Evolutionary conservation across 768 basidiomycete genomes (phyloP).

Genomic region (Amanita rimosa): DNA sequence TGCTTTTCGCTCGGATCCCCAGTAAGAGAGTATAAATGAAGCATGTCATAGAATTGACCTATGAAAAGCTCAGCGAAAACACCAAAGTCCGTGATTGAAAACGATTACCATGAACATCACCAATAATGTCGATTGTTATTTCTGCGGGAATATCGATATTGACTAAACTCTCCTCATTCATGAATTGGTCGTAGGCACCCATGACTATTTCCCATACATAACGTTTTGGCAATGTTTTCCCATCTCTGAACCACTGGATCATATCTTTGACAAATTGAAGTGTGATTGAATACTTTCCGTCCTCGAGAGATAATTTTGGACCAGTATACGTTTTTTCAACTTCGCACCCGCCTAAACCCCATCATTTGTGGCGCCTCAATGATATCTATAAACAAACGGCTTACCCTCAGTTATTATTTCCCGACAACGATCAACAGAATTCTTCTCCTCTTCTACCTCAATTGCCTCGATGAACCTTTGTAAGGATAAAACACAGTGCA

Average conservation of each 20-base stretch:
- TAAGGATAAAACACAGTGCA: background rate
- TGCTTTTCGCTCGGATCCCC: slow-evolving; percentile 81
- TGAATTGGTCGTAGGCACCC: slow-evolving; percentile 68
- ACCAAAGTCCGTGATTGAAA: background rate
- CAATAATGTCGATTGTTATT: slow-evolving; percentile 84
- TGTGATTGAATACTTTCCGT: slow-evolving; percentile 65
- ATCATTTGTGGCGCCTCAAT: background rate
- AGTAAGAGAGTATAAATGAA: slow-evolving; percentile 79
- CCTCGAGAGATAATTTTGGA: slow-evolving; percentile 51
- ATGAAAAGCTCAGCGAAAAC: slow-evolving; percentile 2
- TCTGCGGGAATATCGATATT: slow-evolving; percentile 66
- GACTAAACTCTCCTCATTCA: slow-evolving; percentile 73
- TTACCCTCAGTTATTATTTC: slow-evolving; percentile 74
- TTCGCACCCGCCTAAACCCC: slow-evolving; percentile 56
- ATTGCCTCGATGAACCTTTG: slow-evolving; percentile 52
- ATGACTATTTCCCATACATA: slow-evolving; percentile 95
- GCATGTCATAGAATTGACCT: slow-evolving; percentile 94
- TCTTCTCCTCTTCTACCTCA: slow-evolving; percentile 82
- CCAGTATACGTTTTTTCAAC: slow-evolving; percentile 66
- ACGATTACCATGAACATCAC: slow-evolving; percentile 81
- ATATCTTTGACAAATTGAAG: slow-evolving; percentile 72
- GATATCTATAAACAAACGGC: slow-evolving; percentile 7
- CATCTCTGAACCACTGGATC: slow-evolving; percentile 89
- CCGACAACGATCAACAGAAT: slow-evolving; percentile 58
- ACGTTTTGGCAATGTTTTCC: slow-evolving; percentile 83